phyloP scores from a whole-genome alignment of 768 basidiomycete genomes.

The Rickenella mellea region DNA sequence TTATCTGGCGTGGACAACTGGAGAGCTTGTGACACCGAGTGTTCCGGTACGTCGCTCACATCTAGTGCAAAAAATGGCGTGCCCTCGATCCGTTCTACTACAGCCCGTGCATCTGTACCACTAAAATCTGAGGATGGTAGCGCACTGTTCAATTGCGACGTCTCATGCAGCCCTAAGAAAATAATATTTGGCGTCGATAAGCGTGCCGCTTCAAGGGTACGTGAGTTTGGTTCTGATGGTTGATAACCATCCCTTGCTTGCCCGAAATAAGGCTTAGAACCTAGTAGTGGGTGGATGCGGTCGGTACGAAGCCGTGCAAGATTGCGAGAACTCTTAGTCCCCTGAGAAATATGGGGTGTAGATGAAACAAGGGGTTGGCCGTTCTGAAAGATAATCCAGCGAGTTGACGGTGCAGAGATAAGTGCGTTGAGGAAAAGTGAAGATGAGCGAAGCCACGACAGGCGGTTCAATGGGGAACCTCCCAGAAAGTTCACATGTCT shows the following conservation, averaged over 20 bases:
- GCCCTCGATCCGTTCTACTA: constrained; percentile 51
- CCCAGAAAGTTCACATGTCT: constrained; percentile 42
- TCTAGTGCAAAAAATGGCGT: constrained; percentile 82
- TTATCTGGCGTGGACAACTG: constrained; percentile 25
- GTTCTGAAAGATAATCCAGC: constrained; percentile 72
- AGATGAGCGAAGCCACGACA: constrained; percentile 74
- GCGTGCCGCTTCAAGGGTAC: constrained; percentile 46
- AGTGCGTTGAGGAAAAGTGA: constrained; percentile 69
- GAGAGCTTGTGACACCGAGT: constrained; percentile 32
- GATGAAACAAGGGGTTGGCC: constrained; percentile 57
- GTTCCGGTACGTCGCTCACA: constrained; percentile 41
- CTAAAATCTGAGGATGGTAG: constrained; percentile 61
- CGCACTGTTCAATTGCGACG: constrained; percentile 30
- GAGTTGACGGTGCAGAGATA: constrained; percentile 44
- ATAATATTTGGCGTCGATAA: constrained; percentile 53
- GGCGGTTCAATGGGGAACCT: constrained; percentile 69
- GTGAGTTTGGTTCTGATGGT: constrained; percentile 21
- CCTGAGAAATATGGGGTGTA: constrained; percentile 16
- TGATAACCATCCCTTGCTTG: constrained; percentile 59
- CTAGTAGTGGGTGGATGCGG: constrained; percentile 58
- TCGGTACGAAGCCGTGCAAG: constrained; percentile 50
- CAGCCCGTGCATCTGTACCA: constrained; percentile 32
- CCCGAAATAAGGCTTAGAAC: constrained; percentile 59
- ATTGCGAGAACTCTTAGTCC: constrained; percentile 21
- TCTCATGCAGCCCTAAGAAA: constrained; percentile 74